phyloP scores from a whole-genome alignment of 768 basidiomycete species.

The Suillus tomentosus region DNA sequence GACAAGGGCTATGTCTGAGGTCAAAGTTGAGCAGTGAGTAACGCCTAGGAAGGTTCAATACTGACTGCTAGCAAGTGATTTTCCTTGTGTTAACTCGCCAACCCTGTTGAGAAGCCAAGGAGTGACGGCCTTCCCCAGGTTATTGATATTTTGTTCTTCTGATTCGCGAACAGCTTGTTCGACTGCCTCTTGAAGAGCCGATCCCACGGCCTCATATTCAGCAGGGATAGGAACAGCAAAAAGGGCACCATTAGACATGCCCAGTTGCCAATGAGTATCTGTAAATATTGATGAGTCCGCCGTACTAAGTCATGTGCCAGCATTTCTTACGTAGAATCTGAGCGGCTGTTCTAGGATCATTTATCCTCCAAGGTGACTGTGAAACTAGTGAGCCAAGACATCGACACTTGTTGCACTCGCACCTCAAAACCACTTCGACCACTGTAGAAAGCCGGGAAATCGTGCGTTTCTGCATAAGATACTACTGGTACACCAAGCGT shows the following conservation, averaged over 20 bases:
- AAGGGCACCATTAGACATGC: conserved; percentile 73
- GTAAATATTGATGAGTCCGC: conserved; percentile 5
- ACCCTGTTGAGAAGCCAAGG: conserved; percentile 92
- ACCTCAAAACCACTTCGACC: conserved; percentile 82
- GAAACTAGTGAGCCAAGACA: not conserved
- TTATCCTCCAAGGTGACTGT: conserved; percentile 80
- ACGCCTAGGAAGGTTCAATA: conserved; percentile 6
- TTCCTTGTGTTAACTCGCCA: conserved; percentile 74
- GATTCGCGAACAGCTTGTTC: conserved; percentile 86
- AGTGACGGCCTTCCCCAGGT: conserved; percentile 86
- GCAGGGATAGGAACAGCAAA: conserved; percentile 91
- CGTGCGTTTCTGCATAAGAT: conserved; percentile 68
- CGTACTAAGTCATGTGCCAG: not conserved
- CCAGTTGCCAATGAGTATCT: conserved; percentile 75
- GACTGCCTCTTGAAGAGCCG: conserved; percentile 71
- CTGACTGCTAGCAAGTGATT: conserved; percentile 73
- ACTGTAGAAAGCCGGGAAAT: conserved; percentile 95
- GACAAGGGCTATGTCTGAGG: conserved; percentile 81
- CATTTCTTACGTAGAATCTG: conserved; percentile 63
- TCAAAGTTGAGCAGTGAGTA: conserved; percentile 6
- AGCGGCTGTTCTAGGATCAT: conserved; percentile 68
- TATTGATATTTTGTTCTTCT: conserved; percentile 75
- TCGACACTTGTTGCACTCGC: conserved; percentile 16
- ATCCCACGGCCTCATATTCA: conserved; percentile 66
- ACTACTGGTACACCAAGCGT: conserved; percentile 92